Evolutionary conservation across 306 rosid species (phyloP).

Genomic region (Delonix regia): DNA sequence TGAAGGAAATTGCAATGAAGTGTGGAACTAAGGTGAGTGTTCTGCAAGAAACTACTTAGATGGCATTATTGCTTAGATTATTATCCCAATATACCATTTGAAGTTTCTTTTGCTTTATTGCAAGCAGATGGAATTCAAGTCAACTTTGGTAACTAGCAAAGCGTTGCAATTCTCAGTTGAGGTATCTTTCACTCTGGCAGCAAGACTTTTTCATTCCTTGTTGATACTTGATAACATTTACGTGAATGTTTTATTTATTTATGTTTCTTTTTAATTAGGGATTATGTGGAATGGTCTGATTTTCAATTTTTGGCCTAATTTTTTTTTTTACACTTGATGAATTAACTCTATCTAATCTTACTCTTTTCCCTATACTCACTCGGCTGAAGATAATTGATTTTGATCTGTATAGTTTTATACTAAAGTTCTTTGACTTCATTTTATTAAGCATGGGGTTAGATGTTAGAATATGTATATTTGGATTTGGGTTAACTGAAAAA

Average conservation of each 20-base stretch:
- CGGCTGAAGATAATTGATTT: slow-evolving; percentile 18
- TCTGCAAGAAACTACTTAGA: slow-evolving; percentile 32
- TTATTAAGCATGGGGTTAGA: slow-evolving; percentile 12
- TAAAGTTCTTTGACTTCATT: slow-evolving; percentile 15
- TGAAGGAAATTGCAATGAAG: slow-evolving; percentile 87
- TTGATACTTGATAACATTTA: slow-evolving; percentile 31
- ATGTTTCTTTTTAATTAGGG: slow-evolving; percentile 13
- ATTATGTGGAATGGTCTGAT: slow-evolving; percentile 1
- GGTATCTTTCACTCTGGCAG: slow-evolving; percentile 50
- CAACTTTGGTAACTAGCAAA: slow-evolving; percentile 66
- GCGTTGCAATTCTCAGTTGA: slow-evolving; percentile 82
- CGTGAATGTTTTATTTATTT: background rate
- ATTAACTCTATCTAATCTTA: background rate
- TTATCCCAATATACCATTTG: slow-evolving; percentile 3
- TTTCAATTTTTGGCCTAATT: background rate
- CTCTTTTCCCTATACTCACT: background rate
- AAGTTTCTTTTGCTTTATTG: slow-evolving; percentile 32
- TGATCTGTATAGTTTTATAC: background rate
- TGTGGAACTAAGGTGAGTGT: slow-evolving; percentile 85
- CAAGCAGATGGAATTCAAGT: slow-evolving; percentile 76
- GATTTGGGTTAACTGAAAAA: slow-evolving; percentile 22
- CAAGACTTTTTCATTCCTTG: slow-evolving; percentile 16
- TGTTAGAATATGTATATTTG: background rate
- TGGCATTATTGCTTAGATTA: slow-evolving; percentile 27
- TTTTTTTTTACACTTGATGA: background rate